Evolutionary conservation across 441 rosid species (phyloP).

Genomic region (Populus hybrid): DNA sequence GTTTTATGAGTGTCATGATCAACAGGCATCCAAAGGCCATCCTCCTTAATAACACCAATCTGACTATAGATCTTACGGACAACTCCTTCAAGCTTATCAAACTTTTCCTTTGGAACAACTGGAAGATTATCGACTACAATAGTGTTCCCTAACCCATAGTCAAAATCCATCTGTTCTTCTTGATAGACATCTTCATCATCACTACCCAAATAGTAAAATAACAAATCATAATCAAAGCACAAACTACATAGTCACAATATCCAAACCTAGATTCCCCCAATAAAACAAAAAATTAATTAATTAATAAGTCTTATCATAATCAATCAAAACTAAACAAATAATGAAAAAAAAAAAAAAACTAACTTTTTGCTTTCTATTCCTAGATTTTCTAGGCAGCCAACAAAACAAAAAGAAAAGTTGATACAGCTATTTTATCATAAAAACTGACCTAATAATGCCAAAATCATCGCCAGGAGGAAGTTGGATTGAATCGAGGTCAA

Average conservation of each 20-base stretch:
- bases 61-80: constrained; percentile 72
- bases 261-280: too few relatives aligned
- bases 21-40: constrained; percentile 85
- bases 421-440: too few relatives aligned
- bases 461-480: constrained; percentile 66
- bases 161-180: constrained; percentile 68
- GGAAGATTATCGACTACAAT: constrained; percentile 86
- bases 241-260: neutral
- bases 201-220: constrained; percentile 26
- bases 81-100: constrained; percentile 84
- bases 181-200: constrained; percentile 81
- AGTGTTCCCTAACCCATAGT: constrained; percentile 68
- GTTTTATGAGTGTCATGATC: constrained; percentile 63
- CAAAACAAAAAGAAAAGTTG: neutral
- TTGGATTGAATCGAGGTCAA: constrained; percentile 51
- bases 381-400: neutral
- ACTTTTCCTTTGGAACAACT: constrained; percentile 68
- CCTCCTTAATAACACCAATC: constrained; percentile 76
- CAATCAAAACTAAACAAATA: too few relatives aligned
- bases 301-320: too few relatives aligned
- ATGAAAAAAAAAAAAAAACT: too few relatives aligned
- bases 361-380: neutral
- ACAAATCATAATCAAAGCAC: neutral
- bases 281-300: too few relatives aligned
- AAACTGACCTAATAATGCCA: constrained; percentile 58